These are phyloP conservation scores for Calonectria henricotiae DNA, from an alignment of 2,329 filamentous ascomycete species.

Conservation along the genomic window DNA sequence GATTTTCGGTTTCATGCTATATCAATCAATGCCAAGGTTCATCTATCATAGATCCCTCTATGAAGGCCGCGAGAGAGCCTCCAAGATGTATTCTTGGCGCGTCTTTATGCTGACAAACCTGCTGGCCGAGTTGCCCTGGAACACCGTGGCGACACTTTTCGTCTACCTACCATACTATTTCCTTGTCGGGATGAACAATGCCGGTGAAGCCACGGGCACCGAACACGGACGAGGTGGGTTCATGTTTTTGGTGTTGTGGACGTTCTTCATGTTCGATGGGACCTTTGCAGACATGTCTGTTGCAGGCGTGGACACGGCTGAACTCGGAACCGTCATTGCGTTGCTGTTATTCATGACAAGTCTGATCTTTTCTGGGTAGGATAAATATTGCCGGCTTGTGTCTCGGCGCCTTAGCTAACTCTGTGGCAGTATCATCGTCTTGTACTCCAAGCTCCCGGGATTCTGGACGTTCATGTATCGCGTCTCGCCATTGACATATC, in stretches of 20 bases:
- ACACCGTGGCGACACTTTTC: conserved; percentile 34
- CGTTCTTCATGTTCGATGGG: conserved; percentile 35
- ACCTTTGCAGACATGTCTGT: conserved; percentile 42
- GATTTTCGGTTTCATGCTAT: conserved; percentile 72
- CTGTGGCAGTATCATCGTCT: conserved; percentile 69
- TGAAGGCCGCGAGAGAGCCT: conserved; percentile 78
- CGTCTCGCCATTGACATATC: conserved; percentile 78
- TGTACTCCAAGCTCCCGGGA: conserved; percentile 70
- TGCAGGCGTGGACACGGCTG: conserved; percentile 35
- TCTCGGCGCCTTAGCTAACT: neutral
- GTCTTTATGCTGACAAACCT: conserved; percentile 40
- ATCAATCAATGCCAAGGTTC: conserved; percentile 79
- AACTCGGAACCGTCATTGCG: conserved; percentile 52
- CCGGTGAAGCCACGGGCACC: conserved; percentile 31
- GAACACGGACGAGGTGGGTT: conserved; percentile 28
- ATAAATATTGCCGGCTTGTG: neutral
- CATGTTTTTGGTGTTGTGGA: conserved; percentile 38
- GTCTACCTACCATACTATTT: conserved; percentile 41
- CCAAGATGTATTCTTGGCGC: conserved; percentile 69
- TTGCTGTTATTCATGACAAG: conserved; percentile 59
- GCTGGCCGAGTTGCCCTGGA: conserved; percentile 41
- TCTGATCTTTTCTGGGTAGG: conserved; percentile 47
- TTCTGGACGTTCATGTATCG: conserved; percentile 82
- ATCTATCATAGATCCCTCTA: conserved; percentile 77
- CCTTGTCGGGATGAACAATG: conserved; percentile 39